These are phyloP conservation scores for Geosmithia morbida DNA, from an alignment of 2,329 filamentous ascomycete genomes.

Conservation along the genomic window DNA sequence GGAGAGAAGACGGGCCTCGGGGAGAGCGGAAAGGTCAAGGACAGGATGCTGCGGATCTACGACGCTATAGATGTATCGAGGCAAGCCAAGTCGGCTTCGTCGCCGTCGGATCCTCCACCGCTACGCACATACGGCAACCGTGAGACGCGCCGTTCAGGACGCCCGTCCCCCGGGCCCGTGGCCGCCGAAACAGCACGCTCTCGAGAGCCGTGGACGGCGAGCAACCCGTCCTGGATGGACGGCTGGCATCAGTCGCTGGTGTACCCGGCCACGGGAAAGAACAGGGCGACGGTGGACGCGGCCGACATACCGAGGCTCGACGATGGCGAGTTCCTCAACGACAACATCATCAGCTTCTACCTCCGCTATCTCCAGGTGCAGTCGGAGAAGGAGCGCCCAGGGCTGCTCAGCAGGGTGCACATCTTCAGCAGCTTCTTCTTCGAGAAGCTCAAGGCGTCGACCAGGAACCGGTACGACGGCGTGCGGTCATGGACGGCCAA, in stretches of 20 bases:
- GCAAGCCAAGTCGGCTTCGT: background rate
- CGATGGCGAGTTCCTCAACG: constrained; percentile 78
- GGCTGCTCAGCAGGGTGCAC: constrained; percentile 53
- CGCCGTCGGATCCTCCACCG: background rate
- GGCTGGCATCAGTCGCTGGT: constrained; percentile 44
- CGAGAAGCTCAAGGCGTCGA: constrained; percentile 48
- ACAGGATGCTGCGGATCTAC: constrained; percentile 7
- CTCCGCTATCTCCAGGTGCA: constrained; percentile 56
- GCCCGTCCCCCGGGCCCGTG: background rate
- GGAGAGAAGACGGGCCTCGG: background rate
- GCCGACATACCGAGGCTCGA: constrained; percentile 66
- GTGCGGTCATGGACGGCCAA: constrained; percentile 82
- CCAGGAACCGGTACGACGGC: constrained; percentile 63
- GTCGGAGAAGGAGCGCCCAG: constrained; percentile 37
- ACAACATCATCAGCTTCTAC: constrained; percentile 84
- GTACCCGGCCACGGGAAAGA: constrained; percentile 43
- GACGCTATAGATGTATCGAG: background rate
- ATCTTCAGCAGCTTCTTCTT: constrained; percentile 94
- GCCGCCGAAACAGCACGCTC: background rate
- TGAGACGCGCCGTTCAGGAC: background rate
- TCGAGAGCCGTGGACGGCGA: constrained; percentile 30
- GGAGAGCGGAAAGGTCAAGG: constrained; percentile 9
- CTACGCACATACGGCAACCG: no score
- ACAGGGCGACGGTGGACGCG: constrained; percentile 51
- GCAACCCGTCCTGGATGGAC: constrained; percentile 34